Base-by-base conservation (phyloP, 129 eudicot genomes). In the Flaveria bidentis region DNA sequence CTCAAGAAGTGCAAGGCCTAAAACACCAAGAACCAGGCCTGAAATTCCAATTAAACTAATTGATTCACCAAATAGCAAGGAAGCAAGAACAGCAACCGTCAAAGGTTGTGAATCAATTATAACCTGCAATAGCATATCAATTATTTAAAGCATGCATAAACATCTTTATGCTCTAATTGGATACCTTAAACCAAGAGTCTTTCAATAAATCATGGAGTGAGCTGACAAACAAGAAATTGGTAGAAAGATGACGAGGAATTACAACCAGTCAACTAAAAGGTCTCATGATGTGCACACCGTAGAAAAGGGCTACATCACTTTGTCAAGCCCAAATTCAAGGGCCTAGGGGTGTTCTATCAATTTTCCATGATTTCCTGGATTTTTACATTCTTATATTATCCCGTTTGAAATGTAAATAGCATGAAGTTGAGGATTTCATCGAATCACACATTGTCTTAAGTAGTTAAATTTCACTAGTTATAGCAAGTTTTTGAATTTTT, bases 1-100 rank as follows among this genome's bases (percentile, higher is more conserved):
- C 99, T 95, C 99, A 33, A 95, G 99, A 76, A 95, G 99, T 67
- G 88, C 71, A 77, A 95, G 99, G 70, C 99, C 99, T 75, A 89
- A 47, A 41, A 95, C 92, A 58, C 99, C 99, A 60, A 95, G 90
- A 70, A 89, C 79, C 82, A 95, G 96, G 44, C 99, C 99, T 77
- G 92, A 82, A 52, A 89, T 88, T 74, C 99, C 99, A 77, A 87
- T 81, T 68, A 81, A 66, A 51, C 94, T 92, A 70, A 95, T 91
- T 56, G 97, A 86, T 80, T 95, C 99, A 75, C 92, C 99, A 77
- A 87, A 95, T 65, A 95, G 81, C 68, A 91, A 71, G 57, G 96
- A 81, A 39, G 99, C 97, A 56, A 95, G 89, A 57, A 95, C 78
- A 70, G 95, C 92, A 71, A 95, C 99, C 7, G 99, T 95, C 76